Evolutionary conservation across 1,284 basidiomycete species (phyloP), one percentile per base, ranked within the genome.

Genomic region (Rhodotorula sp.): DNA sequence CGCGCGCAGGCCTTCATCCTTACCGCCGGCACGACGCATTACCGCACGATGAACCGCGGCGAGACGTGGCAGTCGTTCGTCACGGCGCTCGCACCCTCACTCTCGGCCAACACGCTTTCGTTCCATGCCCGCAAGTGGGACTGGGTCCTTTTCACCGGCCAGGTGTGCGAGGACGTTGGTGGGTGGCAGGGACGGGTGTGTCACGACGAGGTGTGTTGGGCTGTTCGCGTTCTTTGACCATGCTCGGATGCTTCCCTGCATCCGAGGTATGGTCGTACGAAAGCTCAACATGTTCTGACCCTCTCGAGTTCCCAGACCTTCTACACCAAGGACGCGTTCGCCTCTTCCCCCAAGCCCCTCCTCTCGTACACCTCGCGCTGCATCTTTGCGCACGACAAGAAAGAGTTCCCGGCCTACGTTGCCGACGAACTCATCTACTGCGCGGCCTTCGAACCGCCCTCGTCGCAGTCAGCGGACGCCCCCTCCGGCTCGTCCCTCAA

Each of bases 261-360:
- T n/a, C n/a, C n/a, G n/a, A n/a, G n/a, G n/a, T n/a, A n/a, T n/a
- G n/a, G n/a, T n/a, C n/a, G n/a, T n/a, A n/a, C n/a, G n/a, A n/a
- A 19, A 44, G 15, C 44, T 17, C 9, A 44, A 17, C 44, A 19
- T 19, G 9, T 39, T 39, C 54, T 36, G 17, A 36, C 36, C 13
- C 25, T 57, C 37, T 39, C 21, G 36, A 1, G 9, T 29, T 32
- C 59, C 12, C 68, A 81, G 88, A 93, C 93, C 10, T 97, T 87
- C 80, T 92, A 92, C 83, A 96, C 94, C 22, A 88, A 85, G 71
- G 88, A 94, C 70, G 90, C 88, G 0, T 97, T 97, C 83, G 82
- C 85, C 55, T 85, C 87, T 55, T 80, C 84, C 0, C 83, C 89
- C 0, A 80, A 87, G 64, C 79, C 85, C 6, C 85, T 97, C 46